Conservation (phyloP, 2,329 filamentous ascomycete genomes). For the Pyrenochaeta sp. region DNA sequence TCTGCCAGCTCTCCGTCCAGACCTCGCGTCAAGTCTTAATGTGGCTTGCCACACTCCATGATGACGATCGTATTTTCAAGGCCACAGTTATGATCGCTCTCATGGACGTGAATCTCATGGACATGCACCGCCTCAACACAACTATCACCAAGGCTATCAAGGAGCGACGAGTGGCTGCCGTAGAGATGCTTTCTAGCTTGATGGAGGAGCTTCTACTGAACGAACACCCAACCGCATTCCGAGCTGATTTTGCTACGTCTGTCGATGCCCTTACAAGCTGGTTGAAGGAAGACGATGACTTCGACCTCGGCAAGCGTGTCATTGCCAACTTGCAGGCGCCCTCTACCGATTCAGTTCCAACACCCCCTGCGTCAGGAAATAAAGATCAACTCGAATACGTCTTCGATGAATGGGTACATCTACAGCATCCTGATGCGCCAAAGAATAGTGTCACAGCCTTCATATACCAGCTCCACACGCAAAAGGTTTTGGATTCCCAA, state of each 20-base stretch:
- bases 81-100: constrained; percentile 67
- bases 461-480: constrained; percentile 81
- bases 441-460: constrained; percentile 78
- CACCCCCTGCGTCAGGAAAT: constrained; percentile 65
- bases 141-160: constrained; percentile 77
- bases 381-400: constrained; percentile 91
- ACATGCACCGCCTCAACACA: constrained; percentile 65
- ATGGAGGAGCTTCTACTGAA: constrained; percentile 80
- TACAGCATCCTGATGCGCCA: constrained; percentile 78
- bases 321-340: constrained; percentile 70
- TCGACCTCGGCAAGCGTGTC: constrained; percentile 72
- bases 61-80: constrained; percentile 67
- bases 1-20: constrained; percentile 67
- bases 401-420: constrained; percentile 92
- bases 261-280: constrained; percentile 82
- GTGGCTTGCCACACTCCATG: constrained; percentile 60
- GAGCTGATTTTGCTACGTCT: constrained; percentile 85
- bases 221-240: constrained; percentile 77
- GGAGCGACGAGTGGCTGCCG: constrained; percentile 72
- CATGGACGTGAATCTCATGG: constrained; percentile 66
- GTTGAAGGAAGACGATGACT: constrained; percentile 75
- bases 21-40: constrained; percentile 63
- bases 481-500: constrained; percentile 73
- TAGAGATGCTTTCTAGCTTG: constrained; percentile 82
- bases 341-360: constrained; percentile 60